A percentile compares a stretch with the other conserved stretches of the same genome.
Evolutionary conservation across 345 rosid species (phyloP).

Genomic region (Brassica napus): DNA sequence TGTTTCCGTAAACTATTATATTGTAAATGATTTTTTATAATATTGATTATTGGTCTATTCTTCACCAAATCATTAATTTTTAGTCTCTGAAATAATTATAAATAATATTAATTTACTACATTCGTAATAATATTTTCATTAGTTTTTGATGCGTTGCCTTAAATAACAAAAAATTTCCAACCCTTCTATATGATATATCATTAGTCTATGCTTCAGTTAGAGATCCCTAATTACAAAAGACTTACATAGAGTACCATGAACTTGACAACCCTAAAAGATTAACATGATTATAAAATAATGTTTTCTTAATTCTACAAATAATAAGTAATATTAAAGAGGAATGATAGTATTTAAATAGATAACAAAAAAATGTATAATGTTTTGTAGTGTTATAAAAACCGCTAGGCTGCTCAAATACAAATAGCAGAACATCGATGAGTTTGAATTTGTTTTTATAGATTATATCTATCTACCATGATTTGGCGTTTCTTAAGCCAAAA

Average conservation of each 20-base stretch:
- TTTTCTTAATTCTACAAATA: background rate
- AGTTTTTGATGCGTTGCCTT: background rate
- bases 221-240: background rate
- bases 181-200: background rate
- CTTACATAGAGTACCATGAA: background rate
- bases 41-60: background rate
- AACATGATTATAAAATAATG: background rate
- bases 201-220: background rate
- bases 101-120: background rate
- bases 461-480: background rate
- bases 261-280: background rate
- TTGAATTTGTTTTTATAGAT: background rate
- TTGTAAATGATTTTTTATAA: constrained; percentile 15
- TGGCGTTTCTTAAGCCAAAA: background rate
- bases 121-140: background rate
- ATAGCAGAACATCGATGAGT: background rate
- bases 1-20: constrained; percentile 31
- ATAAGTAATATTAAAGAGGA: background rate
- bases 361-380: background rate
- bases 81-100: background rate
- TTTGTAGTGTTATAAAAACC: background rate
- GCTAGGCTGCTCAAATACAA: background rate
- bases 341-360: background rate
- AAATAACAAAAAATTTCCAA: background rate
- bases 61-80: background rate